These are phyloP conservation scores for Capsaspora owczarzaki DNA, from an alignment of 78 protist genomes.

Conservation along the genomic window DNA sequence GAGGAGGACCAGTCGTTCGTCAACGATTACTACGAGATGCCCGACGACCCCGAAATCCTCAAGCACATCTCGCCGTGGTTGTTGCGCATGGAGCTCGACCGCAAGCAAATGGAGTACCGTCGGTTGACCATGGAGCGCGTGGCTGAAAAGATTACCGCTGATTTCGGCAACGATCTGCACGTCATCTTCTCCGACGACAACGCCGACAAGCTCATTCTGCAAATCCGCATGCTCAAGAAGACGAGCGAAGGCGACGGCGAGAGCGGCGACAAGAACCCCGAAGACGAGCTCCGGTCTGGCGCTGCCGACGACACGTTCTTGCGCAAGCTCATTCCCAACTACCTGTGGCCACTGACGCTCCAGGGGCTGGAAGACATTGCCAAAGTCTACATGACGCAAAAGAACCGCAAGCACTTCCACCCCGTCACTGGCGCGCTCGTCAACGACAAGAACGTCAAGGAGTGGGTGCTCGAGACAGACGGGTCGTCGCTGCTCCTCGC, in stretches of 20 bases:
- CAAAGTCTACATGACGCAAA: constrained; percentile 52
- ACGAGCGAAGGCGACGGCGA: constrained; percentile 1
- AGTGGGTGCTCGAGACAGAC: constrained; percentile 78
- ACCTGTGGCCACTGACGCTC: constrained; percentile 63
- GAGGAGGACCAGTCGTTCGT: constrained; percentile 73
- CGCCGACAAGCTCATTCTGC: constrained; percentile 67
- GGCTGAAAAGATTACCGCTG: constrained; percentile 37
- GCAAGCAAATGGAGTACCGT: constrained; percentile 56
- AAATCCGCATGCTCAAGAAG: constrained; percentile 53
- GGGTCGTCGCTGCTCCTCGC: constrained; percentile 81
- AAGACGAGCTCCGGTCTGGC: not conserved
- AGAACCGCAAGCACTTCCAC: constrained; percentile 19
- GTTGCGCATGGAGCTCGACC: constrained; percentile 80
- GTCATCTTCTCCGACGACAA: constrained; percentile 76
- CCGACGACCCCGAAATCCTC: constrained; percentile 15
- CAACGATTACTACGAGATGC: constrained; percentile 33
- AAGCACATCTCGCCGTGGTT: constrained; percentile 60
- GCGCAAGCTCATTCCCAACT: constrained; percentile 44
- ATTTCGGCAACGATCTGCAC: constrained; percentile 39
- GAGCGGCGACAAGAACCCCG: not conserved
- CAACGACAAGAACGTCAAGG: constrained; percentile 14
- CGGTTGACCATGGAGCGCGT: constrained; percentile 51
- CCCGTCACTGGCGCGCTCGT: too few species aligned
- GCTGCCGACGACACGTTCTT: constrained; percentile 59
- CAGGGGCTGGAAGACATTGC: constrained; percentile 77